Base-by-base conservation (phyloP, 2,329 filamentous ascomycete species). In the Ophiostoma populinum region DNA sequence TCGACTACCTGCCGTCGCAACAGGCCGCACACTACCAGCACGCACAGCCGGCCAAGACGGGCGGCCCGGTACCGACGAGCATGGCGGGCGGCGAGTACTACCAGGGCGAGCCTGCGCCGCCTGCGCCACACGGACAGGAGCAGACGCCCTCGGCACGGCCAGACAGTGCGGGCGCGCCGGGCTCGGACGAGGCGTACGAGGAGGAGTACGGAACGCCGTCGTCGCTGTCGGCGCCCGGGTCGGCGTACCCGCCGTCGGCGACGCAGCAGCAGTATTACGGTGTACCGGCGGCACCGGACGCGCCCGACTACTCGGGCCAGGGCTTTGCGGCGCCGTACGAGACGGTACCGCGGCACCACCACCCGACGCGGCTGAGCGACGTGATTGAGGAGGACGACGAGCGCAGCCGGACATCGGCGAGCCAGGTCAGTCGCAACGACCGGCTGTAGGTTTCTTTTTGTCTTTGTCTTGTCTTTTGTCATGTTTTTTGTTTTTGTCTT, bases 371-470 rank as follows among this genome's bases (percentile, higher is more conserved):
- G 38, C 61, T 93, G 42, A 92, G 83, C 52, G 85, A 92, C 55
- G 85, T 93, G 19, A 66, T 90, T 20, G 79, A 85, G 49, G 83
- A 83, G 49, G 78, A 92, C 43, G 81, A 90, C 45, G 82, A 92
- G 55, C 65, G 74, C 34, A 81, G 79, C 50, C 70, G 79, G 16
- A 81, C 78, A 11, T 80, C 78, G 45, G 74, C 73, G 9, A 77
- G 74, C 51, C 67, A 73, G 41, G 54, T 64, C 43, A 73, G 68
- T 48, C 65, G 67, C 13, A 51, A 47, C 20, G 30, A 39, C 29
- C 19, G 33, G 12, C 17, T 16, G 25, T 24, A 19, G 7, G 20
- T 25, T 21, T 13, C 6, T 7, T 29, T 7, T 24, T 22, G 2
- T 36, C 9, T 10, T n/a, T 19, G 7, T 27, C 11, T 21, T 12